phyloP scores from a whole-genome alignment of 768 basidiomycete species.

The Pisolithus tinctorius region DNA sequence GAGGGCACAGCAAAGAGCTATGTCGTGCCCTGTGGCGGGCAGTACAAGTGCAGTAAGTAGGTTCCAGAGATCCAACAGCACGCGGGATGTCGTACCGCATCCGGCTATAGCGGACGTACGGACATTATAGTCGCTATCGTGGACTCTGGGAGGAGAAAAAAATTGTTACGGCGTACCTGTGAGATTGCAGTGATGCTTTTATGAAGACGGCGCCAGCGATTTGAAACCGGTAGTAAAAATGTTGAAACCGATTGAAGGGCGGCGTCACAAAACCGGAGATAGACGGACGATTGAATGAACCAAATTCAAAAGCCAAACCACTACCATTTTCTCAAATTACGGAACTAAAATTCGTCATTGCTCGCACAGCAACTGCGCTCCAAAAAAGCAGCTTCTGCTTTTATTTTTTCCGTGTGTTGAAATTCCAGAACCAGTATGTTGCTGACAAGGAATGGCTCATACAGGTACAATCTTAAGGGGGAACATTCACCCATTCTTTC shows the following conservation, averaged over 20 bases:
- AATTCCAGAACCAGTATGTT: background rate
- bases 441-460: background rate
- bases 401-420: background rate
- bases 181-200: background rate
- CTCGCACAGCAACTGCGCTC: conserved; percentile 6
- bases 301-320: conserved; percentile 29
- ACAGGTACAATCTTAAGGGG: background rate
- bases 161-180: conserved; percentile 11
- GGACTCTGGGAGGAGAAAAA: conserved; percentile 10
- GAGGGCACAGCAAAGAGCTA: background rate
- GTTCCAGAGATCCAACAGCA: conserved; percentile 20
- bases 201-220: background rate
- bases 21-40: conserved; percentile 2
- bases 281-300: conserved; percentile 16
- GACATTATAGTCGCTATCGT: conserved; percentile 24
- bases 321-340: conserved; percentile 14
- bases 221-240: background rate
- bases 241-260: conserved; percentile 2
- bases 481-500: conserved; percentile 17
- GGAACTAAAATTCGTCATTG: conserved; percentile 22
- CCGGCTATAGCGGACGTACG: conserved; percentile 27
- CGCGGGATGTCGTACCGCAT: conserved; percentile 17
- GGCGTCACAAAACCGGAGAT: conserved; percentile 21
- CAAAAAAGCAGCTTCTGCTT: background rate
- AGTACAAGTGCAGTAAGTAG: conserved; percentile 4